A percentile compares a stretch with the other conserved stretches of the same genome.
phyloP scores from a whole-genome alignment of 441 rosid genomes.

The Capsella rubella region DNA sequence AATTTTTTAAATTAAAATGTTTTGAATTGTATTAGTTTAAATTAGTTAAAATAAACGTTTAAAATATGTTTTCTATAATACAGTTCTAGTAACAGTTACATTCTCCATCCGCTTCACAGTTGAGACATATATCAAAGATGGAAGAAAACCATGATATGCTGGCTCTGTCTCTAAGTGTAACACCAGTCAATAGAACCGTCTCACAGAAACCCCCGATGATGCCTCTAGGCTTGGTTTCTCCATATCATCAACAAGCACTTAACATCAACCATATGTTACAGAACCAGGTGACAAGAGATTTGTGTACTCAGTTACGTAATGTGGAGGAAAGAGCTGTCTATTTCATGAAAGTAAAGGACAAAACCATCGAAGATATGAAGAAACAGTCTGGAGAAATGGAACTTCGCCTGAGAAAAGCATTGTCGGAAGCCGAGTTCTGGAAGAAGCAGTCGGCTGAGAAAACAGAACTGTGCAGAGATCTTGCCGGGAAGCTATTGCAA shows the following conservation, averaged over 20 bases:
- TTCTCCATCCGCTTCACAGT: too few relatives aligned
- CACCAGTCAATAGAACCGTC: not conserved
- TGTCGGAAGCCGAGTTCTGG: constrained; percentile 8
- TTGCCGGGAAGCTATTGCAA: not conserved
- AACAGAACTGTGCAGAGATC: not conserved
- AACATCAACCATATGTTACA: constrained; percentile 18
- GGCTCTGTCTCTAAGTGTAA: not conserved
- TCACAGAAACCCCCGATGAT: not conserved
- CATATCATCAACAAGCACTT: constrained; percentile 8
- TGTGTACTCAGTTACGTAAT: not conserved
- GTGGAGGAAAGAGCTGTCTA: constrained; percentile 7
- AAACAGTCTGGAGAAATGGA: not conserved
- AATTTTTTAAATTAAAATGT: too few relatives aligned
- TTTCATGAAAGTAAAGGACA: not conserved
- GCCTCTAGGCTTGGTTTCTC: not conserved
- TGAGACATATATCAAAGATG: not conserved
- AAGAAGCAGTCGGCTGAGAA: not conserved
- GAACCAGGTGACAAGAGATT: not conserved
- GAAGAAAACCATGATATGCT: not conserved
- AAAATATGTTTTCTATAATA: too few relatives aligned
- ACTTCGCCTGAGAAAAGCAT: not conserved
- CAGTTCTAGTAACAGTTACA: too few relatives aligned
- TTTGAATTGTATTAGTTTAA: too few relatives aligned
- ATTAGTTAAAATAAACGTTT: too few relatives aligned
- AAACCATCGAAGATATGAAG: constrained; percentile 12